phyloP scores from a whole-genome alignment of 2,329 filamentous ascomycete species.

The Xenosphaeropsis pyriputrescens region DNA sequence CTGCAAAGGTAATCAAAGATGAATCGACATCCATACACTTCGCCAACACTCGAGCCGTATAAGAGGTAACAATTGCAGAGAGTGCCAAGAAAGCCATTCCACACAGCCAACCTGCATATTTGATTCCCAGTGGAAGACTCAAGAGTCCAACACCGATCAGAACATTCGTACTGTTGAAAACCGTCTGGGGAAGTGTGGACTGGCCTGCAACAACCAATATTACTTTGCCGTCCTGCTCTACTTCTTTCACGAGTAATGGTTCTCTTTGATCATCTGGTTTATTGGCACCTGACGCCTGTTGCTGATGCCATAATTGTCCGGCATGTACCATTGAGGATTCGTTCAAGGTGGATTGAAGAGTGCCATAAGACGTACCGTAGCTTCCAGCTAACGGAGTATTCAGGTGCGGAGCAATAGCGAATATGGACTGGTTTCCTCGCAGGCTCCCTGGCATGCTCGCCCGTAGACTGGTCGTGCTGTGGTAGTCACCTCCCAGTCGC shows the following conservation, averaged over 20 bases:
- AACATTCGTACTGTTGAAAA: constrained; percentile 80
- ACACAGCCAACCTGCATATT: constrained; percentile 77
- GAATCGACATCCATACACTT: constrained; percentile 80
- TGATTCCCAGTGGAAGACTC: constrained; percentile 76
- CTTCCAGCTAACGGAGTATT: constrained; percentile 58
- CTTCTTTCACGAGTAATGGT: constrained; percentile 74
- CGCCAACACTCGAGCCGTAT: constrained; percentile 73
- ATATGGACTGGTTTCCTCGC: constrained; percentile 31
- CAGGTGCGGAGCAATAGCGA: constrained; percentile 43
- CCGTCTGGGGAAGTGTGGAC: constrained; percentile 87
- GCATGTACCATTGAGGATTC: constrained; percentile 33
- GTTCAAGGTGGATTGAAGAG: constrained; percentile 21
- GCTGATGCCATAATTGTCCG: constrained; percentile 34
- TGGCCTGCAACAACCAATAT: constrained; percentile 78
- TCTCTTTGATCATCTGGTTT: constrained; percentile 44
- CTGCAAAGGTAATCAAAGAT: constrained; percentile 83
- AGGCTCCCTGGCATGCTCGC: constrained; percentile 19
- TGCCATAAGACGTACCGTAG: constrained; percentile 48
- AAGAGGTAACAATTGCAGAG: constrained; percentile 63
- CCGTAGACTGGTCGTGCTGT: constrained; percentile 12
- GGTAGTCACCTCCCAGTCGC: constrained; percentile 8
- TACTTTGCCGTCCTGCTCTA: constrained; percentile 77
- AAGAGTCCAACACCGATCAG: constrained; percentile 82
- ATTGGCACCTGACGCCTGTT: constrained; percentile 26
- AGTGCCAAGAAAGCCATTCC: constrained; percentile 63